Percentiles rank a stretch among this genome's conserved stretches.
Conservation (phyloP, 2,329 filamentous ascomycete species). For the Colletotrichum liaoningense region DNA sequence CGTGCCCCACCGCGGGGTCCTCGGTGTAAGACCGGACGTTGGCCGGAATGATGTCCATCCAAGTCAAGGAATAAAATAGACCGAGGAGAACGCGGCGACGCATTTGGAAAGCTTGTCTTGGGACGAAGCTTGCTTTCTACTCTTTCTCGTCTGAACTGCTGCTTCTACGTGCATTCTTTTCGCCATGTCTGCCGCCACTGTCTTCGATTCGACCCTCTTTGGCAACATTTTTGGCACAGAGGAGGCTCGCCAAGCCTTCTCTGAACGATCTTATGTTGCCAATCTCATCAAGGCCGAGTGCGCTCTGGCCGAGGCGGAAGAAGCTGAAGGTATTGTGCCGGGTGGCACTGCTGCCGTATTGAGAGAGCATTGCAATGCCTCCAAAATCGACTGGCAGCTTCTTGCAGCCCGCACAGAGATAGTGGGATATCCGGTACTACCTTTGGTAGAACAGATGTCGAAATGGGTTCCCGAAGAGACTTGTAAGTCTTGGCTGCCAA, state of each 20-base stretch:
- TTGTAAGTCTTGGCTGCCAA: slow-evolving; percentile 37
- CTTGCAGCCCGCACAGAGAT: slow-evolving; percentile 63
- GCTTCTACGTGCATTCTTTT: background rate
- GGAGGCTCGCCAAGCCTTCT: slow-evolving; percentile 62
- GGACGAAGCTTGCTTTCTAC: background rate
- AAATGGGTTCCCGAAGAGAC: slow-evolving; percentile 45
- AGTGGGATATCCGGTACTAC: slow-evolving; percentile 65
- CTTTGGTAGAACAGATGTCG: slow-evolving; percentile 60
- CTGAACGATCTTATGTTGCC: slow-evolving; percentile 60
- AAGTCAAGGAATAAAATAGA: slow-evolving; percentile 1
- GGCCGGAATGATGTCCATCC: background rate
- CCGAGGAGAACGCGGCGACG: background rate
- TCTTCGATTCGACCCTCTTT: slow-evolving; percentile 62
- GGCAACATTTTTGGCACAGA: slow-evolving; percentile 63
- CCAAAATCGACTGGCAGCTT: slow-evolving; percentile 38
- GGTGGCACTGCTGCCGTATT: slow-evolving; percentile 47
- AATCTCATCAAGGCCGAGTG: slow-evolving; percentile 63
- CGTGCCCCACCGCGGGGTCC: slow-evolving; percentile 12
- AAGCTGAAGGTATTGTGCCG: slow-evolving; percentile 58
- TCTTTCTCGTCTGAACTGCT: background rate
- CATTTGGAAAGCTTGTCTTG: background rate
- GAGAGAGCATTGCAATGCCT: slow-evolving; percentile 45
- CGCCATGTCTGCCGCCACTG: slow-evolving; percentile 40
- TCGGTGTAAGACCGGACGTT: slow-evolving; percentile 16
- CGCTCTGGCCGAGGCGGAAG: slow-evolving; percentile 62